Evolutionary conservation across 257 asterid genomes (phyloP), one percentile per base, ranked within the genome.

Genomic region (Catharanthus roseus): DNA sequence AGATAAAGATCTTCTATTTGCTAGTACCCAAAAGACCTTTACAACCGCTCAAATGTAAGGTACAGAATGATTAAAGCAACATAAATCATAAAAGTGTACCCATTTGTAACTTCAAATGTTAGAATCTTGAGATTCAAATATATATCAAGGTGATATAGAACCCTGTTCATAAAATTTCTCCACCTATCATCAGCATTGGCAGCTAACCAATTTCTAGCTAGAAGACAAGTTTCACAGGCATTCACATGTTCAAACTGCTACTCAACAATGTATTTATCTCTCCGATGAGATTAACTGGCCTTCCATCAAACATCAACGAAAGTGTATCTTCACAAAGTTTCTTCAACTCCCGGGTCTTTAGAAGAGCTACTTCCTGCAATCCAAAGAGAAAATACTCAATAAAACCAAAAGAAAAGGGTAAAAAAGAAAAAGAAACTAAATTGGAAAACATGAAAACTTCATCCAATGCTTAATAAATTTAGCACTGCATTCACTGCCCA

Each of bases 251-350:
- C 66, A 78, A 68, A 83, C 90, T 85, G 65, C 92, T 84, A 70
- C 77, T 87, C 71, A 90, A 80, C 82, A 87, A 65, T 57, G 95
- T 63, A 76, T 86, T 93, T 44, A 91, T 89, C 85, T 91, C 97
- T 77, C 99, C 99, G 26, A 91, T 88, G 36, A 91, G 77, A 72
- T 93, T 72, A 76, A 93, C 99, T 34, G 96, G 95, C 64, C 96
- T 87, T 57, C 93, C 99, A 31, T 91, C 96, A 65, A 91, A 91
- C 82, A 88, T 82, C 18, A 71, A 73, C 28, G 96, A 91, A 69
- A 91, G 88, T 51, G 96, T 87, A 51, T 75, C 71, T 88, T 93
- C 96, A 65, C 87, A 85, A 15, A 91, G 91, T 56, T 80, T 85
- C 95, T 90, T 89, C 85, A 89, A 77, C 85, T 91, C 96, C 85